Percentiles rank a stretch among this genome's conserved stretches.
These are phyloP conservation scores for Tricladium varicosporioides DNA, from an alignment of 2,329 filamentous ascomycete species.

Conservation along the genomic window DNA sequence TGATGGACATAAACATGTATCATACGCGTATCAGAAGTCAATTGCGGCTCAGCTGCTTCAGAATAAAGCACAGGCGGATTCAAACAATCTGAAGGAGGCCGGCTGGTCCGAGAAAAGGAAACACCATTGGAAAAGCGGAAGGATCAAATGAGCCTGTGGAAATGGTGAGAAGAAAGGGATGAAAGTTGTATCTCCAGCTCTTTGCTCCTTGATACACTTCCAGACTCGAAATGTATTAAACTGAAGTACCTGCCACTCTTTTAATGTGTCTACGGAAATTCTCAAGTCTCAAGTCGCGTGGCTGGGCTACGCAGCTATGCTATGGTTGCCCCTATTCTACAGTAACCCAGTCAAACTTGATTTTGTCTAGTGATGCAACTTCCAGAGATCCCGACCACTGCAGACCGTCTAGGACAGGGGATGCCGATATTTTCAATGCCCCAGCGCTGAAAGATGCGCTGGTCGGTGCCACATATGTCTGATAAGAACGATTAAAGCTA, in stretches of 20 bases:
- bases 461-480: background rate
- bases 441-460: background rate
- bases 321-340: too few relatives aligned
- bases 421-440: background rate
- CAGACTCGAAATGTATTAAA: too few relatives aligned
- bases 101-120: conserved; percentile 1
- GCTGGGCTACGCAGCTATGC: too few relatives aligned
- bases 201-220: too few relatives aligned
- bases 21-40: conserved; percentile 24
- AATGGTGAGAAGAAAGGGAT: too few relatives aligned
- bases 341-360: too few relatives aligned
- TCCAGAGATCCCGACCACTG: background rate
- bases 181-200: too few relatives aligned
- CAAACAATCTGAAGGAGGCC: conserved; percentile 6
- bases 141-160: too few relatives aligned
- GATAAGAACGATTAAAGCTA: conserved; percentile 14
- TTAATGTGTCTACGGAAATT: too few relatives aligned
- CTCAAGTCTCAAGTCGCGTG: too few relatives aligned
- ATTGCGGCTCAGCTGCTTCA: conserved; percentile 21
- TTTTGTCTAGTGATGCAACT: too few relatives aligned
- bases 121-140: background rate
- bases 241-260: too few relatives aligned
- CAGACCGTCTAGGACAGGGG: background rate
- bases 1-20: conserved; percentile 7
- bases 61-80: conserved; percentile 5